Base-by-base conservation (phyloP, 1,284 basidiomycete genomes). In the Cutaneotrichosporon sp. region DNA sequence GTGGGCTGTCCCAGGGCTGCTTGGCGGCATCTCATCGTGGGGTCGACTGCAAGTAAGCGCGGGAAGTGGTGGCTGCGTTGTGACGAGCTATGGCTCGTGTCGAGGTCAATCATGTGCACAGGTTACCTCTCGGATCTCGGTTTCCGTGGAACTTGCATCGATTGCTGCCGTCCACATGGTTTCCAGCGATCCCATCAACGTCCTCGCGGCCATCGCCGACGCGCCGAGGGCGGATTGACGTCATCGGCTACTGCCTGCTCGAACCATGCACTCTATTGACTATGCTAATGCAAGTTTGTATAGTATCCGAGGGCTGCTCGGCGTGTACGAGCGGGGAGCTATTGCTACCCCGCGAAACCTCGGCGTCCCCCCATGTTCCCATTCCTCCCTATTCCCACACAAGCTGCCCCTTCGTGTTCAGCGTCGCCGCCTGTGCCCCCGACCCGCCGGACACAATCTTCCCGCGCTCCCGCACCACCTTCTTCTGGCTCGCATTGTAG, bases 401-500 rank as follows among this genome's bases (percentile, higher is more conserved):
- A 16, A 72, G 61, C 56, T 70, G 64, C 9, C 71, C 71, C 29
- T 64, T 67, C 12, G 52, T 25, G 25, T 57, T 62, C 35, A 72
- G 46, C 12, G 61, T 57, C 8, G 71, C 69, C 12, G 43, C 31
- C 39, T 47, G 20, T 1, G 55, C 35, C 19, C 35, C 35, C 9
- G 19, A 20, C 4, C 38, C 61, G 16, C 50, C 54, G 7, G 48
- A 37, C 2, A 62, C 27, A n/a, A 60, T 54, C 42, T 57, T 57
- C 25, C 61, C 61, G 24, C 57, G 53, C 32, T 55, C 52, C 22
- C 55, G 51, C 17, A 60, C 58, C 1, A 61, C 54, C 46, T 65
- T 65, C 52, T 63, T 60, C 24, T 60, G 55, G 16, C 52, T 38
- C 11, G 54, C 49, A 3, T 48, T 32, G 54, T 73, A 72, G 32